Evolutionary conservation across 805 yeast genomes (phyloP).

Genomic region (Aciculoconidium aculeatum): DNA sequence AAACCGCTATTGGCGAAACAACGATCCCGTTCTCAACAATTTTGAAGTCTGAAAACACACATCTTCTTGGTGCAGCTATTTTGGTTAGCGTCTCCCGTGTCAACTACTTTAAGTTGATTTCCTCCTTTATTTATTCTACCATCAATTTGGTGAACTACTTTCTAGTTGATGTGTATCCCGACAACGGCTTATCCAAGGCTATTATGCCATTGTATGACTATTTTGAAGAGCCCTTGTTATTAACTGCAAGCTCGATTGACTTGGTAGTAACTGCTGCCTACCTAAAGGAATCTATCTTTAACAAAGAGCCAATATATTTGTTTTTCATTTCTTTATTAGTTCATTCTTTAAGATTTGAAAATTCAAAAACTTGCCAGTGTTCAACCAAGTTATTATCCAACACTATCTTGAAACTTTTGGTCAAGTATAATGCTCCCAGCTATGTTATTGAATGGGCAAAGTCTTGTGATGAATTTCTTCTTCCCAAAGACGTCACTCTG

Average conservation of each 20-base stretch:
- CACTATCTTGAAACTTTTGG: not conserved
- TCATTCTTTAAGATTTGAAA: constrained; percentile 9
- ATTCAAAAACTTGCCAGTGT: constrained; percentile 9
- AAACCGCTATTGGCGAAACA: not conserved
- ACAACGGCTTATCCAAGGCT: constrained; percentile 10
- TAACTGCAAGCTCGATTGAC: constrained; percentile 12
- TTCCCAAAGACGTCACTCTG: not conserved
- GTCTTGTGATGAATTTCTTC: not conserved
- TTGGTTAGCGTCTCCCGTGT: constrained; percentile 15
- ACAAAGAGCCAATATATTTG: constrained; percentile 2
- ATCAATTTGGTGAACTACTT: constrained; percentile 19
- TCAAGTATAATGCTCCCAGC: not conserved
- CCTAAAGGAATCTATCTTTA: constrained; percentile 6
- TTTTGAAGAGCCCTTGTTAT: constrained; percentile 14
- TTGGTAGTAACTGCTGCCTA: constrained; percentile 7
- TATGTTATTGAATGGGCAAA: not conserved
- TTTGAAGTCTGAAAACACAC: constrained; percentile 25
- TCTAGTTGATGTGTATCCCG: constrained; percentile 13
- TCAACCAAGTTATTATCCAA: constrained; percentile 1
- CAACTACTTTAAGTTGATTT: constrained; percentile 17
- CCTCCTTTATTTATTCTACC: constrained; percentile 23
- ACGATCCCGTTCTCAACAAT: constrained; percentile 17
- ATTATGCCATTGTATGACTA: constrained; percentile 11
- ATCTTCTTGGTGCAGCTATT: constrained; percentile 17
- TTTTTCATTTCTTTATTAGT: constrained; percentile 9